phyloP scores from a whole-genome alignment of 2,329 filamentous ascomycete species.

The Xylaria sp. region DNA sequence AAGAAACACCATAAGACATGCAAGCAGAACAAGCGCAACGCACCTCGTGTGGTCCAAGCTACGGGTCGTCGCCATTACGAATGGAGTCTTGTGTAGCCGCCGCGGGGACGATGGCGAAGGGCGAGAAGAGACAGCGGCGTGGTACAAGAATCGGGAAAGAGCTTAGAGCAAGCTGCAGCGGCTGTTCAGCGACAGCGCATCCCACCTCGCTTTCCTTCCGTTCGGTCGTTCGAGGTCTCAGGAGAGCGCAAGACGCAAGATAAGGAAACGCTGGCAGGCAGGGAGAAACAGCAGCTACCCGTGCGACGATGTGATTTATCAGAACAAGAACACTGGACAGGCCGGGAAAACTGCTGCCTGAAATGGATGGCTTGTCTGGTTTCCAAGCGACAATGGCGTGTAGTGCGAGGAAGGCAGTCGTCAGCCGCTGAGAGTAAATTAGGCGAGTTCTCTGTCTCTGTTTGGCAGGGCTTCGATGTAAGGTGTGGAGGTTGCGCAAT shows the following conservation, averaged over 20 bases:
- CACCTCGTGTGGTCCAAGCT: constrained; percentile 52
- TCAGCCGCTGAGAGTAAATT: constrained; percentile 26
- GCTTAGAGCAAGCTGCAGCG: constrained; percentile 32
- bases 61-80: constrained; percentile 50
- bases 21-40: constrained; percentile 36
- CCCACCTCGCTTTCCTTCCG: constrained; percentile 34
- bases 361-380: constrained; percentile 4
- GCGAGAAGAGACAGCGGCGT: constrained; percentile 29
- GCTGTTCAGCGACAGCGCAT: constrained; percentile 43
- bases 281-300: constrained; percentile 16
- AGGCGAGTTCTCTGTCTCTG: constrained; percentile 19
- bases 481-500: constrained; percentile 38
- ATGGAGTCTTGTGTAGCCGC: constrained; percentile 35
- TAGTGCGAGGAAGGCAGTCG: constrained; percentile 30
- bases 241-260: constrained; percentile 15
- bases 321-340: not conserved
- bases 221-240: constrained; percentile 31
- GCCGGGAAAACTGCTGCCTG: constrained; percentile 21
- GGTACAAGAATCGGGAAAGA: constrained; percentile 39
- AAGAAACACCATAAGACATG: constrained; percentile 16
- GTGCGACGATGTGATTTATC: constrained; percentile 31
- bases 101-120: not conserved
- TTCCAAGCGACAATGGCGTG: constrained; percentile 4
- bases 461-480: constrained; percentile 15
- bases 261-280: constrained; percentile 8